Evolutionary conservation across 305 asterid species (phyloP).

Genomic region (Fraxinus paxiana): DNA sequence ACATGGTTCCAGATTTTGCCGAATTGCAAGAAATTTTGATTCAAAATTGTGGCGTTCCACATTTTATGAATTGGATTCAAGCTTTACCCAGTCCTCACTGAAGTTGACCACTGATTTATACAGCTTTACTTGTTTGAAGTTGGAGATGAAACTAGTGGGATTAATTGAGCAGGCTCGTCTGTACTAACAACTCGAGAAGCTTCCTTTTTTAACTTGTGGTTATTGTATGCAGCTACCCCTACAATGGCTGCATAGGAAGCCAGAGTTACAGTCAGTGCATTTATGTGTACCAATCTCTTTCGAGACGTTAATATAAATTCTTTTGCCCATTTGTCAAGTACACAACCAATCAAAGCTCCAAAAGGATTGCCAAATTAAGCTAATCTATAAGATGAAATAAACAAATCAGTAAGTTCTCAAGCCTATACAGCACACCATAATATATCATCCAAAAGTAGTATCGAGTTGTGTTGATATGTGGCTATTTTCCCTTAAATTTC

Average conservation of each 20-base stretch:
- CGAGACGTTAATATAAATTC: neutral
- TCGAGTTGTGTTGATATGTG: neutral
- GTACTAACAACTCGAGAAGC: slow-evolving; percentile 37
- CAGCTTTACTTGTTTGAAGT: slow-evolving; percentile 19
- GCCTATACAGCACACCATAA: neutral
- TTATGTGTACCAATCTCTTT: neutral
- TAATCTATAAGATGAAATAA: neutral
- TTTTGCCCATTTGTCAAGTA: neutral
- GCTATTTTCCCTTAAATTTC: neutral
- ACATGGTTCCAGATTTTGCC: neutral
- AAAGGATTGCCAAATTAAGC: neutral
- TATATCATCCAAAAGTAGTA: neutral
- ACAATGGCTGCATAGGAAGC: slow-evolving; percentile 64
- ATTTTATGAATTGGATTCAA: neutral
- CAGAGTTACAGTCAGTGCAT: neutral
- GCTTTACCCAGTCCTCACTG: neutral
- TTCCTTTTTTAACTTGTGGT: slow-evolving; percentile 76
- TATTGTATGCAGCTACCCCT: slow-evolving; percentile 93
- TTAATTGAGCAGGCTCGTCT: slow-evolving; percentile 22
- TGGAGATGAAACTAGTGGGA: slow-evolving; percentile 29
- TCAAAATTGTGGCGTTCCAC: neutral
- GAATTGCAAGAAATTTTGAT: neutral
- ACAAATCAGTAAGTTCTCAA: neutral
- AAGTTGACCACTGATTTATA: neutral
- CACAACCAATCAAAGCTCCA: neutral